These are phyloP conservation scores for Coemansia sp. DNA, from an alignment of 192 early-diverging fungal genomes.

Conservation along the genomic window DNA sequence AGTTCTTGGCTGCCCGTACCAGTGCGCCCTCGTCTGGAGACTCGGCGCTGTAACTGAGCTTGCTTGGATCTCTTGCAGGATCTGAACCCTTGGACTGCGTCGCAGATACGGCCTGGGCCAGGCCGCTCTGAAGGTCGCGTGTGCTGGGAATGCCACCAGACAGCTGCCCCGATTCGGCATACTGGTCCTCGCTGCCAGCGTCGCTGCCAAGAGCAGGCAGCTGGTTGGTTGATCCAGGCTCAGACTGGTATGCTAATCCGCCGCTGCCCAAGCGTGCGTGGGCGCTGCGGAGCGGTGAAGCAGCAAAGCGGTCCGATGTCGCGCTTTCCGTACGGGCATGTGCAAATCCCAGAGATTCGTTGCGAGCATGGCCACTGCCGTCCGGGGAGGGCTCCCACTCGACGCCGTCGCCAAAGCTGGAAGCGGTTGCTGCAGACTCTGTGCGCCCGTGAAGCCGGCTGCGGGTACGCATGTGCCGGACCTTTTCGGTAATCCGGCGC, in stretches of 20 bases:
- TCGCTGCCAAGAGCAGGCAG: neutral
- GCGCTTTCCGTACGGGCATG: slow-evolving; percentile 8
- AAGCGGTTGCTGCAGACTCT: slow-evolving; percentile 36
- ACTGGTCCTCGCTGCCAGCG: neutral
- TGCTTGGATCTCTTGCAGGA: slow-evolving; percentile 19
- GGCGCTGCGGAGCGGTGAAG: slow-evolving; percentile 10
- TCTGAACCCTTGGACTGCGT: slow-evolving; percentile 11
- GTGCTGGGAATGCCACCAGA: neutral
- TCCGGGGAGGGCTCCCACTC: slow-evolving; percentile 37
- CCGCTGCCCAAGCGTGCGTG: slow-evolving; percentile 1
- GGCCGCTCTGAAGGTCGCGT: slow-evolving; percentile 9
- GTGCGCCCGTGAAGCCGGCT: slow-evolving; percentile 46
- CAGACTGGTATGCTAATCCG: slow-evolving; percentile 5
- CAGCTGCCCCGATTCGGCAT: neutral
- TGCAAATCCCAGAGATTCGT: slow-evolving; percentile 10
- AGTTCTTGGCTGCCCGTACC: slow-evolving; percentile 73
- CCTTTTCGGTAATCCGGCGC: slow-evolving; percentile 35
- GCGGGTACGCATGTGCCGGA: slow-evolving; percentile 44
- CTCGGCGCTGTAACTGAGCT: slow-evolving; percentile 54
- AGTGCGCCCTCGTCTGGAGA: slow-evolving; percentile 84
- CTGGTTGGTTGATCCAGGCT: slow-evolving; percentile 6
- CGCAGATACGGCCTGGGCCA: slow-evolving; percentile 3
- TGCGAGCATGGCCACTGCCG: slow-evolving; percentile 24
- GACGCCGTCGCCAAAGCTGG: slow-evolving; percentile 33
- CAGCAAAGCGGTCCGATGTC: slow-evolving; percentile 7